These are phyloP conservation scores for Pythium periplocum DNA, from an alignment of 352 stramenopile species.

Conservation along the genomic window DNA sequence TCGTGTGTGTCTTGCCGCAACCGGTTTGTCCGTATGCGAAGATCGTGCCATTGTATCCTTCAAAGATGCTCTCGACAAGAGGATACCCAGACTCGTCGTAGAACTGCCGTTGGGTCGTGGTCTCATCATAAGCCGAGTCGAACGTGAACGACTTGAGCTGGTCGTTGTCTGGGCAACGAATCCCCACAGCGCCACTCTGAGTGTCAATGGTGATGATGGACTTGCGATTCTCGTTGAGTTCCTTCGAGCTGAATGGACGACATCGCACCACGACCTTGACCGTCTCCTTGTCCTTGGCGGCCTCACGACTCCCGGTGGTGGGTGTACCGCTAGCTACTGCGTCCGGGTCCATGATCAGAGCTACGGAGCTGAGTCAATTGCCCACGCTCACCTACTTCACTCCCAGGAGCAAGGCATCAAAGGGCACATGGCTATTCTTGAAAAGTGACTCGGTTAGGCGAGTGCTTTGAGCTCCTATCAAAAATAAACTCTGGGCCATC, in stretches of 20 bases:
- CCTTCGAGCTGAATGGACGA: conserved; percentile 80
- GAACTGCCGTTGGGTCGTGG: conserved; percentile 77
- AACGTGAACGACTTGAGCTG: conserved; percentile 88
- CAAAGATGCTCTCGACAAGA: conserved; percentile 88
- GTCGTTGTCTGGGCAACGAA: conserved; percentile 69
- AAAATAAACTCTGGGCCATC: background rate
- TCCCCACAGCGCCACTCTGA: conserved; percentile 58
- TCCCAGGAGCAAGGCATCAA: no score
- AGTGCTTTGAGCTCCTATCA: no score
- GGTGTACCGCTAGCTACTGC: background rate
- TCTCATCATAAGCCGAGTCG: conserved; percentile 88
- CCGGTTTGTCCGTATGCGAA: conserved; percentile 89
- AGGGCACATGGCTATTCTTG: no score
- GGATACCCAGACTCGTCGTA: conserved; percentile 84
- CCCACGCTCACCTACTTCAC: no score
- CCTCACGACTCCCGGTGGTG: background rate
- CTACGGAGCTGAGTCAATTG: no score
- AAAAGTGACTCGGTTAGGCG: no score
- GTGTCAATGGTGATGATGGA: conserved; percentile 78
- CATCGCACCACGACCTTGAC: conserved; percentile 89
- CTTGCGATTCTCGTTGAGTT: conserved; percentile 75
- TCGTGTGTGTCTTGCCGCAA: conserved; percentile 83
- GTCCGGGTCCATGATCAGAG: no score
- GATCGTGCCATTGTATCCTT: conserved; percentile 90
- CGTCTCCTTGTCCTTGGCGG: conserved; percentile 68